Evolutionary conservation across 208 protist species (phyloP), one percentile per base, ranked within the genome.

Genomic region (Herpetomonas tarakana): DNA sequence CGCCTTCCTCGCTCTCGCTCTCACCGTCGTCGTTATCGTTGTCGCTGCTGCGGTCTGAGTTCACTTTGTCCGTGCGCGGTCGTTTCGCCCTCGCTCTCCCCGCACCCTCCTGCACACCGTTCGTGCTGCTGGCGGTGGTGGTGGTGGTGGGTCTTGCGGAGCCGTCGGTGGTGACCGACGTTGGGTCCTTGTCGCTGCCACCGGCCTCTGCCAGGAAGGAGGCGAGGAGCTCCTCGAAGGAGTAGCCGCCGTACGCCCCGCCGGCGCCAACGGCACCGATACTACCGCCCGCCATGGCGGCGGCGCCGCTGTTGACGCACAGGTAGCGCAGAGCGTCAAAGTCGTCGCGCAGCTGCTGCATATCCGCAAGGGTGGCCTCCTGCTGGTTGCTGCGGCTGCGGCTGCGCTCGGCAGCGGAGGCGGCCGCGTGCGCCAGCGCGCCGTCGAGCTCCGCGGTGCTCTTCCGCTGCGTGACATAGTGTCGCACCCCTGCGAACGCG

Each of bases 301-400:
- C 54, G 21, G 39, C 28, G 18, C 41, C 68, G 41, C 47, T 19
- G 35, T 24, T 53, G 3, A 58, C 61, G 57, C 74, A 66, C 68
- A 74, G 53, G 56, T 76, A 88, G n/a, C 56, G 62, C 35, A 92
- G 63, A 19, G 72, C 71, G 28, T 88, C 74, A 76, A 80, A 92
- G 18, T 70, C 59, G 28, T 89, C 86, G 4, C 58, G 77, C 39
- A 92, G 68, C 26, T 74, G 68, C 27, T 79, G 85, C 57, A 84
- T 28, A 27, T 83, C 54, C 35, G 68, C 68, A 0, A 54, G 52
- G 18, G 68, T 66, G 16, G 78, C 85, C 0, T 66, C 35, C 35
- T 67, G 45, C 49, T 71, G 69, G 19, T 74, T 68, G 24, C 61
- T 64, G 30, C 52, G 58, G 0, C 59, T 22, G 24, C 53, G 63